Percentiles rank a stretch among this genome's conserved stretches.
Conservation (phyloP, 2,329 filamentous ascomycete species). For the Septoria petroselini region DNA sequence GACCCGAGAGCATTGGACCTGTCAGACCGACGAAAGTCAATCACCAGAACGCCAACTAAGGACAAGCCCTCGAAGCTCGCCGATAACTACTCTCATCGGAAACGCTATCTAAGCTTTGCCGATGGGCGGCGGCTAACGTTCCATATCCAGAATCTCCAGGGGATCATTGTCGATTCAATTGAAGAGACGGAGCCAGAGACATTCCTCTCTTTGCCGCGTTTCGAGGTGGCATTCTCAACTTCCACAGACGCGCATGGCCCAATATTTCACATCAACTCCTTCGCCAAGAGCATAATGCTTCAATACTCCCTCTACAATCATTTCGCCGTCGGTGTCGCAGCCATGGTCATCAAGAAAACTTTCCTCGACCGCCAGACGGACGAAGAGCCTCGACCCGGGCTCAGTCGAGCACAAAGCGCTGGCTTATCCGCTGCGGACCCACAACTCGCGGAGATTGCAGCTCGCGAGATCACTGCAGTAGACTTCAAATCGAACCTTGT, state of each 20-base stretch:
- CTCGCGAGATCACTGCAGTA: slow-evolving; percentile 68
- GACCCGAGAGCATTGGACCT: slow-evolving; percentile 35
- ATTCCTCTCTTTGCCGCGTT: slow-evolving; percentile 79
- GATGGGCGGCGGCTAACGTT: slow-evolving; percentile 81
- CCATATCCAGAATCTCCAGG: slow-evolving; percentile 79
- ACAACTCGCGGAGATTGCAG: slow-evolving; percentile 33
- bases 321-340: slow-evolving; percentile 81
- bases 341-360: slow-evolving; percentile 61
- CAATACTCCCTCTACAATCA: slow-evolving; percentile 93
- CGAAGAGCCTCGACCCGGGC: slow-evolving; percentile 16
- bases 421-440: slow-evolving; percentile 28
- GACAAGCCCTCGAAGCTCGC: slow-evolving; percentile 32
- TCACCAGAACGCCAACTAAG: slow-evolving; percentile 61
- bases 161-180: slow-evolving; percentile 81
- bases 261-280: slow-evolving; percentile 80
- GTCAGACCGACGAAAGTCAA: slow-evolving; percentile 63
- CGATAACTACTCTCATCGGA: slow-evolving; percentile 43
- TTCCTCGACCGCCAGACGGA: slow-evolving; percentile 36
- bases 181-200: slow-evolving; percentile 82
- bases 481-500: slow-evolving; percentile 79
- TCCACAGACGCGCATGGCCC: slow-evolving; percentile 82
- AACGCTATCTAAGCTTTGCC: slow-evolving; percentile 49
- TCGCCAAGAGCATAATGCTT: slow-evolving; percentile 72
- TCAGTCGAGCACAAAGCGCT: slow-evolving; percentile 24
- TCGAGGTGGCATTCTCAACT: slow-evolving; percentile 83